Conservation (phyloP, 2,329 filamentous ascomycete species). For the Fusarium sulawesiense region DNA sequence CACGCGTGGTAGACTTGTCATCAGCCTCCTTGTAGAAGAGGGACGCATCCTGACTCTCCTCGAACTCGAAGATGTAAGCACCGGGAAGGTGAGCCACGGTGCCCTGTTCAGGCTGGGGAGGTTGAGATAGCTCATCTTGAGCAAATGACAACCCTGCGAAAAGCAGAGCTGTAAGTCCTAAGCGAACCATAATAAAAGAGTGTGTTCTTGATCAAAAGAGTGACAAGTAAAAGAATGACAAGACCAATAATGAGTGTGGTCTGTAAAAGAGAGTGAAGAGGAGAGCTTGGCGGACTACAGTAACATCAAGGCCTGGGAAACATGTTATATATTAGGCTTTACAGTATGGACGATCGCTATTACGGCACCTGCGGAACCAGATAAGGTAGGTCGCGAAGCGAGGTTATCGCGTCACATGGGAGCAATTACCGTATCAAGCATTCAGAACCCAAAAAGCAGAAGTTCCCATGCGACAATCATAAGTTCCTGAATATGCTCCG, state of each 20-base stretch:
- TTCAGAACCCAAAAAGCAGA: not conserved
- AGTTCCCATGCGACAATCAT: slow-evolving; percentile 13
- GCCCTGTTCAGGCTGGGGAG: slow-evolving; percentile 7
- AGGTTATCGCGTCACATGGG: not conserved
- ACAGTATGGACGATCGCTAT: not conserved
- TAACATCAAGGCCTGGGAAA: not conserved
- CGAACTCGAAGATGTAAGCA: slow-evolving; percentile 65
- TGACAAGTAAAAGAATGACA: slow-evolving; percentile 7
- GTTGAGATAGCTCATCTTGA: not conserved
- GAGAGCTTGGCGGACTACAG: slow-evolving; percentile 6
- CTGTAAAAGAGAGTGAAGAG: slow-evolving; percentile 3
- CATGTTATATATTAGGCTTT: not conserved
- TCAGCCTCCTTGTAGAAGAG: slow-evolving; percentile 19
- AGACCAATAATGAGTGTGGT: slow-evolving; percentile 1
- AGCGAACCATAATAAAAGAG: slow-evolving; percentile 22
- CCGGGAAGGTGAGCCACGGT: slow-evolving; percentile 49
- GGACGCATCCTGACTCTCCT: slow-evolving; percentile 59
- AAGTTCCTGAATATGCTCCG: slow-evolving; percentile 14
- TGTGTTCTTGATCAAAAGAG: slow-evolving; percentile 7
- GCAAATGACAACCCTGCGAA: slow-evolving; percentile 30
- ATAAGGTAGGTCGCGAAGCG: not conserved
- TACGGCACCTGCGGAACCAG: not conserved
- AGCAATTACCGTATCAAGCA: not conserved
- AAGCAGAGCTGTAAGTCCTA: slow-evolving; percentile 27
- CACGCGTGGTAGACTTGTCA: slow-evolving; percentile 46